Evolutionary conservation across 495 filamentous ascomycete genomes (phyloP), one percentile per base, ranked within the genome.

Genomic region (Hypoxylon perforatum): DNA sequence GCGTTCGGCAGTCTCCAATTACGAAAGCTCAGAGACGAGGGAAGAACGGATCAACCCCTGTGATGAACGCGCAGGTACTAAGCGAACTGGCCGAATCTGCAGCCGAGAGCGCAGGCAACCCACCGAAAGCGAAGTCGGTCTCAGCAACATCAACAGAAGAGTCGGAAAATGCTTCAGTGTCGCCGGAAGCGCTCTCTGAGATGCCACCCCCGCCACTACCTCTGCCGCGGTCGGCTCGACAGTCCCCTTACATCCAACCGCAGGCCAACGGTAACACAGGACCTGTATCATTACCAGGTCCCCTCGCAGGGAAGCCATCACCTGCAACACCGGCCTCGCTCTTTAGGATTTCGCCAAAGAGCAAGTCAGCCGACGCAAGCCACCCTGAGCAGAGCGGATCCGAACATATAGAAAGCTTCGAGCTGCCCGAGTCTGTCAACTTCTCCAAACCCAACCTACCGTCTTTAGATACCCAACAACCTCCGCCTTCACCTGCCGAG

Each of bases 321-420:
- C 89, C 92, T 14, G 92, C 90, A 17, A 95, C 92, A 1, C 92
- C 92, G 0, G 91, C 92, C 14, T 93, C 92, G n/a, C 75, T 96
- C 61, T 94, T 96, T 88, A 90, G 87, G 50, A 67, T 83, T 25
- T 82, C 82, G 19, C 82, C 84, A 10, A 79, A 72, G 49, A 76
- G 75, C 30, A 79, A 71, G 52, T 61, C 72, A 0, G 61, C 72
- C 2, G 65, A 71, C 21, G 60, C 71, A 39, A 75, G 69, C 6
- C 71, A 75, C 45, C 74, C 77, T 11, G 80, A 81, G 30, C 69
- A 72, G 2, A 65, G 72, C 21, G 77, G 77, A 21, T 84, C 87
- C 36, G 88, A 91, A 49, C 75, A 85, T 19, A 91, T 91, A 76
- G 88, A 91, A 67, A 85, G 84, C 62, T 86, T 91, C 52, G 77